Evolutionary conservation across 1,284 basidiomycete species (phyloP), one percentile per base, ranked within the genome.

Genomic region (Ustilago vetiveriae): DNA sequence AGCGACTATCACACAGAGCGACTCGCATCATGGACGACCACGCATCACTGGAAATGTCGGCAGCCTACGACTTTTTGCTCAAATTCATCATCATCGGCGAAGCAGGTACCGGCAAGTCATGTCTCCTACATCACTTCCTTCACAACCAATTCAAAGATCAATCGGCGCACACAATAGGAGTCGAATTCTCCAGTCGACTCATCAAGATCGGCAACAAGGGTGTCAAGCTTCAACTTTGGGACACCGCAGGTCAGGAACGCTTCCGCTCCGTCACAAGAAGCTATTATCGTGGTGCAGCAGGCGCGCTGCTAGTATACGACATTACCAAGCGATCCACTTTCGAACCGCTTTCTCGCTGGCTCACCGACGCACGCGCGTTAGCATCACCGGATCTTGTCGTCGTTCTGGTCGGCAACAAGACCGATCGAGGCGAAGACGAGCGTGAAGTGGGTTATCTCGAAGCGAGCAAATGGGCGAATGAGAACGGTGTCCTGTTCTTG

Each of bases 41-140:
- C 17, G 49, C 68, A n/a, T 55, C 63, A 13, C 63, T 72, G 3
- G 63, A 72, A 41, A 72, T 72, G 68, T 72, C 68, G 37, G 68
- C 63, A 22, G 68, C 68, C 5, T 72, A 72, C 42, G 94, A 97
- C 85, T 97, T 95, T 83, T 87, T 98, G 70, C 91, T 97, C 88
- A 98, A 97, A 85, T 93, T 92, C 84, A 96, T 98, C 80, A 88
- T 98, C 74, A 92, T 98, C 76, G 94, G 94, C 72, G 94, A 97
- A 85, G 91, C 94, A 13, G 94, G 93, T 63, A 92, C 92, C 4
- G 95, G 95, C 41, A 98, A 98, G 86, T 94, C 92, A 19, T 98
- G 94, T 83, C 84, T 98, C 35, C 85, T 98, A 46, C 93, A 97
- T 82, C 93, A 96, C 72, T 97, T 96, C 82, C 92, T 92, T 60